A percentile compares a stretch with the other conserved stretches of the same genome.
These are phyloP conservation scores for Henckelia pumila DNA, from an alignment of 257 asterid species.

Conservation along the genomic window DNA sequence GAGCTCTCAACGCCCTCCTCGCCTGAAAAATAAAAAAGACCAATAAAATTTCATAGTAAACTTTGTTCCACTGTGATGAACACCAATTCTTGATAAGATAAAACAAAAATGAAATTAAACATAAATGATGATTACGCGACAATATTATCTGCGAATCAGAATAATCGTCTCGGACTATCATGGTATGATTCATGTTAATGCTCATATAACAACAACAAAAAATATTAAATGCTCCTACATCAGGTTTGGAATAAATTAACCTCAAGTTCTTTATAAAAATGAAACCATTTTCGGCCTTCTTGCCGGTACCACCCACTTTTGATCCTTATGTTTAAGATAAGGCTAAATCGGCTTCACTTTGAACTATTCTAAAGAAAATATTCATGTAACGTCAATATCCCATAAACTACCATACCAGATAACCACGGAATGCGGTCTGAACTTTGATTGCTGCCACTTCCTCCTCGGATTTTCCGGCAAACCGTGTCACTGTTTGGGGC, in stretches of 20 bases:
- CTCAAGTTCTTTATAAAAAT: neutral
- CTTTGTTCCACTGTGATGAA: neutral
- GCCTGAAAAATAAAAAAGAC: slow-evolving; percentile 52
- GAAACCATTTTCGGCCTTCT: neutral
- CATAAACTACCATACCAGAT: slow-evolving; percentile 45
- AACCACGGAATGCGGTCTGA: slow-evolving; percentile 93
- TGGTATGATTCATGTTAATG: neutral
- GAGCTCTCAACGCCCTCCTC: slow-evolving; percentile 79
- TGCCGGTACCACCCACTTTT: neutral
- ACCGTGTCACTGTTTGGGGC: slow-evolving; percentile 37
- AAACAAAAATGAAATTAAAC: neutral
- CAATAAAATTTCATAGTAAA: neutral
- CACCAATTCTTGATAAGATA: neutral
- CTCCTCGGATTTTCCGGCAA: slow-evolving; percentile 61
- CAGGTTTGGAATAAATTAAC: neutral
- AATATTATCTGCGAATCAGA: neutral
- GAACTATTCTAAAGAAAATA: neutral
- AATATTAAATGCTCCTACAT: neutral
- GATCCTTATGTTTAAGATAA: neutral
- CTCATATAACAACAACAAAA: neutral
- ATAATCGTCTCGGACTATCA: neutral
- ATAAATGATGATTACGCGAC: neutral
- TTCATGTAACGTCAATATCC: neutral
- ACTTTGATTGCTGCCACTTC: slow-evolving; percentile 81
- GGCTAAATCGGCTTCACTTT: neutral